Evolutionary conservation across 495 filamentous ascomycete species (phyloP), one percentile per base, ranked within the genome.

Genomic region (Penicillium angulare): DNA sequence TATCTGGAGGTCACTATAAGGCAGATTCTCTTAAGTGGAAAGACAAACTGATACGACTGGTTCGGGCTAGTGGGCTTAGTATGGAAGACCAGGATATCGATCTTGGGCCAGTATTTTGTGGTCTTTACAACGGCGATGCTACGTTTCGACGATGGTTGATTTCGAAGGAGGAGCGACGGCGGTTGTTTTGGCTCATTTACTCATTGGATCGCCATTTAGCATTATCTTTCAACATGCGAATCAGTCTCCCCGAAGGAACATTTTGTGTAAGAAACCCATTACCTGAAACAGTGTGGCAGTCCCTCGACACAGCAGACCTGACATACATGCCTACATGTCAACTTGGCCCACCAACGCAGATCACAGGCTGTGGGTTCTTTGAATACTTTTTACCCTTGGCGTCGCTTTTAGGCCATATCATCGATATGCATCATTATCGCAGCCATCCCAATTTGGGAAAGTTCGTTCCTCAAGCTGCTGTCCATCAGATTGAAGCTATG

Each of bases 371-470:
- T 2, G 57, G 59, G 5, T 63, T 92, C 59, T 91, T 90, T 62
- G 87, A 88, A 62, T 92, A 86, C 69, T 91, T 92, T 70, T 73
- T 90, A 47, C 89, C 88, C 29, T 67, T 92, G 49, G 90, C 91
- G 83, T 84, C 86, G 17, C 88, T 92, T 47, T 75, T 92, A 20
- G 88, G 88, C 18, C 85, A 90, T 71, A 87, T 90, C 42, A 88
- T 91, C 49, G 88, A 92, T 55, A 73, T 92, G 35, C 84, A 88
- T 57, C 87, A 89, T 60, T 82, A 85, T 15, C 77, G 82, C 47
- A 87, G 88, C 63, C 86, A 89, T 57, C 88, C 88, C 3, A 78
- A 85, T 33, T 85, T 90, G 59, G 86, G 86, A 20, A 66, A 31
- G 2, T 43, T 47, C 20, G 52, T 62, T 44, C 42, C 65, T n/a